Conservation (phyloP, 768 basidiomycete genomes). For the Dentipellis fragilis region DNA sequence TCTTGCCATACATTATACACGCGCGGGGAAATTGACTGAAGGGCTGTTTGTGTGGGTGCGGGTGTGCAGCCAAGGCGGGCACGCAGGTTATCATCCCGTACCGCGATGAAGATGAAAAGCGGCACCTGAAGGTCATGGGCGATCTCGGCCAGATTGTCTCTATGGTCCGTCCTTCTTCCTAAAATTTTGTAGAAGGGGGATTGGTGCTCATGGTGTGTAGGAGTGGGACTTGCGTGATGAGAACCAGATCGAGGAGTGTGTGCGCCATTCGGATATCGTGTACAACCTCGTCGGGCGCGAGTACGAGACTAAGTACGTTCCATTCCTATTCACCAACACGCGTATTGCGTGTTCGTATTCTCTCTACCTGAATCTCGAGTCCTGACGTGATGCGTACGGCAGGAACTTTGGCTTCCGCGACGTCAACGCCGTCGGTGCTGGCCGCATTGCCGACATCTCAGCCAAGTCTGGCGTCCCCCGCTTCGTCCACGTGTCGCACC, state of each 20-base stretch:
- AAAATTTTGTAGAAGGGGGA: neutral
- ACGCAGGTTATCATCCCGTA: conserved; percentile 93
- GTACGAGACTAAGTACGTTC: conserved; percentile 86
- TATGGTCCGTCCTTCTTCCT: conserved; percentile 47
- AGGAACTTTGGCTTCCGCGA: conserved; percentile 85
- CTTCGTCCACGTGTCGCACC: conserved; percentile 89
- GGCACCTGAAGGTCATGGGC: conserved; percentile 86
- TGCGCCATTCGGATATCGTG: conserved; percentile 91
- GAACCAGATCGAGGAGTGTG: conserved; percentile 84
- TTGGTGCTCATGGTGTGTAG: conserved; percentile 27
- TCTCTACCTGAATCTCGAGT: neutral
- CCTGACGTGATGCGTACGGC: neutral
- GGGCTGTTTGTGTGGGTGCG: no score
- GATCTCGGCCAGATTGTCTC: conserved; percentile 95
- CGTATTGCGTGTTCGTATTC: neutral
- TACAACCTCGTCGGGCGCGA: conserved; percentile 94
- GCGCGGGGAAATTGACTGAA: conserved; percentile 3
- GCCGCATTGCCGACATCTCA: conserved; percentile 77
- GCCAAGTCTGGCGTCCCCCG: conserved; percentile 69
- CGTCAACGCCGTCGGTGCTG: conserved; percentile 77
- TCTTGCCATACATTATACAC: neutral
- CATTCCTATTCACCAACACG: neutral
- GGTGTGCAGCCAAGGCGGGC: conserved; percentile 64
- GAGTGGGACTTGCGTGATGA: conserved; percentile 95
- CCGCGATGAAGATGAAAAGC: conserved; percentile 87